Conservation (phyloP, 371 early-diverging fungal genomes). For the Synchytrium microbalum region DNA sequence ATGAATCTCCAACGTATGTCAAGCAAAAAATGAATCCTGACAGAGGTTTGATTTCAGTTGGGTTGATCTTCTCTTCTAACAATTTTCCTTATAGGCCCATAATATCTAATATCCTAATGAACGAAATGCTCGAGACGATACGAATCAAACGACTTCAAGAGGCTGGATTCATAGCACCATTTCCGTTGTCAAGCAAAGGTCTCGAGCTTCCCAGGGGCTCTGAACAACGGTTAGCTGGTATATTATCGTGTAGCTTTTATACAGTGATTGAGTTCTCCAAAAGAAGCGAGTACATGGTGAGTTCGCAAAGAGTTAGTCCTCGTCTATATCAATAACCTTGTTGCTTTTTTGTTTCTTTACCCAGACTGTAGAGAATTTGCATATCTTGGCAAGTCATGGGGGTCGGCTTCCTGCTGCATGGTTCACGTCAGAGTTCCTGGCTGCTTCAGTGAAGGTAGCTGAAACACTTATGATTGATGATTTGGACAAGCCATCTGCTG, state of each 20-base stretch:
- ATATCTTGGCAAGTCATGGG: neutral
- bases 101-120: neutral
- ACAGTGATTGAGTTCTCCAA: neutral
- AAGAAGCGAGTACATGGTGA: constrained; percentile 2
- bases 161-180: neutral
- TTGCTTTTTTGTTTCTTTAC: neutral
- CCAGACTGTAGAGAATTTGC: neutral
- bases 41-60: too few species aligned
- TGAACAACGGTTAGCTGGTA: neutral
- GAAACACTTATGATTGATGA: neutral
- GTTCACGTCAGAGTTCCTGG: neutral
- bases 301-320: neutral
- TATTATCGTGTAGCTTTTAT: neutral
- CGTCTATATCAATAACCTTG: too few species aligned
- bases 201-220: neutral
- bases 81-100: neutral
- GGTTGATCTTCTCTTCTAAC: too few species aligned
- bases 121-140: neutral
- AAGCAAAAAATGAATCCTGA: too few species aligned
- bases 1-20: neutral
- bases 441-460: neutral
- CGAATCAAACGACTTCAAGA: neutral
- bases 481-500: neutral
- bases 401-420: neutral
- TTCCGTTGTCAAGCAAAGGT: neutral